phyloP scores from a whole-genome alignment of 2,329 filamentous ascomycete genomes.

The Neofusicoccum sp. region DNA sequence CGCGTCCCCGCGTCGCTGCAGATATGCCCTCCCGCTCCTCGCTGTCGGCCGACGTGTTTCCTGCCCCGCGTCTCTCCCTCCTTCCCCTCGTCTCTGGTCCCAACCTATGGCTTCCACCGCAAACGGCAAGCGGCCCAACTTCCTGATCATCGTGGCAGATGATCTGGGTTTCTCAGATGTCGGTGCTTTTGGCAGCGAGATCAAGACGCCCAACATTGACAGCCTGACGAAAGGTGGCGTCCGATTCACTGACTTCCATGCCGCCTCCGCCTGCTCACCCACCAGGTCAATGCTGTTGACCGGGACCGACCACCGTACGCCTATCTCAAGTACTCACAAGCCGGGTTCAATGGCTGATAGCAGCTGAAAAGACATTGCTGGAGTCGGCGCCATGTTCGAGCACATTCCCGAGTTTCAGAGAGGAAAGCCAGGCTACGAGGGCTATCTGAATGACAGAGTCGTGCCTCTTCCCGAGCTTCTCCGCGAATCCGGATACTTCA shows the following conservation, averaged over 20 bases:
- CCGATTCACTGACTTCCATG: slow-evolving; percentile 63
- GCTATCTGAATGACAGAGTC: slow-evolving; percentile 60
- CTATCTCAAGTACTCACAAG: not conserved
- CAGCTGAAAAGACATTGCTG: slow-evolving; percentile 45
- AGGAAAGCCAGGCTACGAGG: slow-evolving; percentile 61
- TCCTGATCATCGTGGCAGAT: slow-evolving; percentile 59
- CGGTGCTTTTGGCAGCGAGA: slow-evolving; percentile 59
- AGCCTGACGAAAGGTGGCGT: slow-evolving; percentile 50
- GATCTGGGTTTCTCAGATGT: slow-evolving; percentile 60
- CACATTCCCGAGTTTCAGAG: slow-evolving; percentile 55
- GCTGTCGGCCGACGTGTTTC: not conserved
- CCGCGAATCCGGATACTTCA: slow-evolving; percentile 39
- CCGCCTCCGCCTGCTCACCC: slow-evolving; percentile 63
- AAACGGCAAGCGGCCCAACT: slow-evolving; percentile 52
- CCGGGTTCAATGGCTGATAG: not conserved
- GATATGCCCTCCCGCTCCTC: not conserved
- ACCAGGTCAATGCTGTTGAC: slow-evolving; percentile 66
- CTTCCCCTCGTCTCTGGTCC: too few species aligned
- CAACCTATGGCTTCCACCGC: slow-evolving; percentile 20
- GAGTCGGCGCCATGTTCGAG: slow-evolving; percentile 58
- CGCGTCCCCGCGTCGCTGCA: not conserved
- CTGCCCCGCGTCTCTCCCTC: not conserved
- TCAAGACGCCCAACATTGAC: slow-evolving; percentile 59
- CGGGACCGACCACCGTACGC: slow-evolving; percentile 55
- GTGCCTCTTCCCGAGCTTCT: slow-evolving; percentile 59